Evolutionary conservation across 2,329 filamentous ascomycete species (phyloP).

Genomic region (Cladophialophora psammophila): DNA sequence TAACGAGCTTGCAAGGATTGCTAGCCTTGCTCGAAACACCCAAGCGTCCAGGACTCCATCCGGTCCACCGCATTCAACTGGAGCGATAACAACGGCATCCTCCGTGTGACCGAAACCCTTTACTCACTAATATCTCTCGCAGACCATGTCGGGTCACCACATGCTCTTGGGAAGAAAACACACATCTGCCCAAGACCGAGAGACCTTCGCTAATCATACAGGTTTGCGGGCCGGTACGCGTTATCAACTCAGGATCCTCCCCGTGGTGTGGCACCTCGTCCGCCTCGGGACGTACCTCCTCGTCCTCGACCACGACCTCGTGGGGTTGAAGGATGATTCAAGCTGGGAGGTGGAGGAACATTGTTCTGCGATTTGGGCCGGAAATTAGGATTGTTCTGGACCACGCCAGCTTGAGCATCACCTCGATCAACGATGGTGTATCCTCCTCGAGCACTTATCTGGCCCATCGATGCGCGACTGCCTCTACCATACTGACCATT

Average conservation of each 20-base stretch:
- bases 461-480: slow-evolving; percentile 31
- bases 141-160: not conserved
- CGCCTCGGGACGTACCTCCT: slow-evolving; percentile 43
- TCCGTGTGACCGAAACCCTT: slow-evolving; percentile 31
- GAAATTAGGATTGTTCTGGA: slow-evolving; percentile 64
- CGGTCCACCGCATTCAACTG: slow-evolving; percentile 7
- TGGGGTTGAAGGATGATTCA: slow-evolving; percentile 44
- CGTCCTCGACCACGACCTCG: slow-evolving; percentile 48
- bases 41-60: slow-evolving; percentile 8
- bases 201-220: slow-evolving; percentile 3
- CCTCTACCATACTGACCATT: slow-evolving; percentile 23
- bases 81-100: slow-evolving; percentile 30
- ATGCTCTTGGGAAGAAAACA: not conserved
- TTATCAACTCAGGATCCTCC: slow-evolving; percentile 28
- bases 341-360: slow-evolving; percentile 56
- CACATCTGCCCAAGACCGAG: not conserved
- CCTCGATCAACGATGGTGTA: slow-evolving; percentile 55
- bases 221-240: not conserved
- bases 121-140: slow-evolving; percentile 26
- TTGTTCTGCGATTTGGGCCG: slow-evolving; percentile 61
- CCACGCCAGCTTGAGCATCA: slow-evolving; percentile 61
- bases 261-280: slow-evolving; percentile 43
- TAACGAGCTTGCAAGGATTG: slow-evolving; percentile 13
- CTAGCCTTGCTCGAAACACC: slow-evolving; percentile 15
- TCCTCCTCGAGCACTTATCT: slow-evolving; percentile 43